A percentile compares a stretch with the other conserved stretches of the same genome.
Evolutionary conservation across 192 early-diverging fungal species (phyloP).

Genomic region (Umbelopsis sp.): DNA sequence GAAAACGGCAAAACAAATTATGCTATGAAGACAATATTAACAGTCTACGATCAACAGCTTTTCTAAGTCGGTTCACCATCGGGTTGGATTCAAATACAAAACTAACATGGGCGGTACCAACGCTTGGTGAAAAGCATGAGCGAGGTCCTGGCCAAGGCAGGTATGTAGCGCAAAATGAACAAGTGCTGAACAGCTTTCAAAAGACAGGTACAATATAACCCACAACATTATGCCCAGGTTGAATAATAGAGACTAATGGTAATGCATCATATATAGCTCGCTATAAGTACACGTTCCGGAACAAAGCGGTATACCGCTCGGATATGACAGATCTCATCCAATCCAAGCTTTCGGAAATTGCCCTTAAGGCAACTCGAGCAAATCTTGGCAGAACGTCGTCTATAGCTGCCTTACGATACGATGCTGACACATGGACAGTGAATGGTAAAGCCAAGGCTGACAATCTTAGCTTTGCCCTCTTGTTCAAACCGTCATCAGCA

Average conservation of each 20-base stretch:
- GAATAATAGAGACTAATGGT: background rate
- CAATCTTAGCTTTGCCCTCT: background rate
- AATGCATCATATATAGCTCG: background rate
- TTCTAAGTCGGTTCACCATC: constrained; percentile 20
- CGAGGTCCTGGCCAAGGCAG: constrained; percentile 16
- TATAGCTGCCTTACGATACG: background rate
- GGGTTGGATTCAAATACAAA: constrained; percentile 17
- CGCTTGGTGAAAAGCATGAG: constrained; percentile 5
- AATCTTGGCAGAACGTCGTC: background rate
- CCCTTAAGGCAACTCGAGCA: background rate
- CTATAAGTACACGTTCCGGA: background rate
- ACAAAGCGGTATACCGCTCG: constrained; percentile 1
- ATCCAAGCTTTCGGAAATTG: background rate
- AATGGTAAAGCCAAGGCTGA: background rate
- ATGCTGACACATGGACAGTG: background rate
- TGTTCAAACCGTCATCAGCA: background rate
- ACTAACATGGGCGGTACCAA: constrained; percentile 20
- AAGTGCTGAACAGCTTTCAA: background rate
- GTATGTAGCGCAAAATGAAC: constrained; percentile 1
- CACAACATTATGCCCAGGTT: background rate
- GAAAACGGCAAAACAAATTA: too few species aligned
- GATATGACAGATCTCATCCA: constrained; percentile 16
- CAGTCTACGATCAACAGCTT: background rate
- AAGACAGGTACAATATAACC: background rate
- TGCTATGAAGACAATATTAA: too few species aligned